phyloP scores from a whole-genome alignment of 768 basidiomycete species.

The Pisolithus orientalis region DNA sequence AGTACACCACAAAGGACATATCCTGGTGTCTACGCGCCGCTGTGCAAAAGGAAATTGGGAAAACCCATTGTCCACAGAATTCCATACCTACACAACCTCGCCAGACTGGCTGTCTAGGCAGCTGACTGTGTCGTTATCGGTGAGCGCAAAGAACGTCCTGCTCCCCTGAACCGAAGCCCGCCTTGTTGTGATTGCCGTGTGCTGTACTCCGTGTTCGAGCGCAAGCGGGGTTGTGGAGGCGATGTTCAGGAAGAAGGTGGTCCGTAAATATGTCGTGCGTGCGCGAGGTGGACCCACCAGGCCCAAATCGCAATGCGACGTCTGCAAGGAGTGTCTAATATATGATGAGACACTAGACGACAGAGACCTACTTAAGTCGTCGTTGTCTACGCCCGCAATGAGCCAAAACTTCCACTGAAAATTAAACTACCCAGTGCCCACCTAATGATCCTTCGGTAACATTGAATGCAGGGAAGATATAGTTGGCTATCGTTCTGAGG shows the following conservation, averaged over 20 bases:
- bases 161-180: constrained; percentile 7
- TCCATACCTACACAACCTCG: constrained; percentile 63
- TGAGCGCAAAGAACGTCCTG: constrained; percentile 45
- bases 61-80: constrained; percentile 61
- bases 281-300: constrained; percentile 63
- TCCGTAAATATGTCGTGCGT: constrained; percentile 62
- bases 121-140: constrained; percentile 54
- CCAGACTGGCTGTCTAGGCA: constrained; percentile 48
- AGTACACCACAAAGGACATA: constrained; percentile 62
- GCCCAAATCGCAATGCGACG: constrained; percentile 69
- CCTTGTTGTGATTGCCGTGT: constrained; percentile 49
- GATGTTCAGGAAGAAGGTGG: constrained; percentile 56
- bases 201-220: constrained; percentile 45
- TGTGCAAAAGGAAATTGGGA: constrained; percentile 13
- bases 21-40: background rate
- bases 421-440: too few species aligned
- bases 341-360: background rate
- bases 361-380: constrained; percentile 44
- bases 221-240: constrained; percentile 43
- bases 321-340: constrained; percentile 32
- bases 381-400: constrained; percentile 64
- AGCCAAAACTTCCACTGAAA: background rate
- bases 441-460: constrained; percentile 65
- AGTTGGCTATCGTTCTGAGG: constrained; percentile 60
- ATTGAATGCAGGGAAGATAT: constrained; percentile 73